These are phyloP conservation scores for Dioscorea zingiberensis DNA, from an alignment of 106 monocot genomes.

Conservation along the genomic window DNA sequence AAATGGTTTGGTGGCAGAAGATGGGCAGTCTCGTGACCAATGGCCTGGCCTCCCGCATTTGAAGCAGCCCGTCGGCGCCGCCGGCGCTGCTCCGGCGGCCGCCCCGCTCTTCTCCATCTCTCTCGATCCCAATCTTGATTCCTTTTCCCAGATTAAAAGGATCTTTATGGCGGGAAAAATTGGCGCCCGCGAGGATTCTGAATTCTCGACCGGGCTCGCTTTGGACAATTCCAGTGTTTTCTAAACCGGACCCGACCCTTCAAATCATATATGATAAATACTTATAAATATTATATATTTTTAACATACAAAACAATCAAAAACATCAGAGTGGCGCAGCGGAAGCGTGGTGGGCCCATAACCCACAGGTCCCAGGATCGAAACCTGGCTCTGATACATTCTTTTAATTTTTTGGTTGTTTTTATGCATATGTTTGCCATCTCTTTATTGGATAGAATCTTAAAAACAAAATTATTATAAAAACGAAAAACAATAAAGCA, in stretches of 20 bases:
- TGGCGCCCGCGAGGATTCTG: too few relatives aligned
- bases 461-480: background rate
- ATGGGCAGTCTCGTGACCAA: slow-evolving; percentile 96
- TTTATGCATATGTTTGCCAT: slow-evolving; percentile 90
- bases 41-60: slow-evolving; percentile 94
- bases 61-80: slow-evolving; percentile 75
- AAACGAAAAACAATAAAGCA: background rate
- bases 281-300: too few relatives aligned
- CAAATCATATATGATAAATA: too few relatives aligned
- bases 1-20: slow-evolving; percentile 49
- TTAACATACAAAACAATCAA: too few relatives aligned
- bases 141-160: too few relatives aligned
- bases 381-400: slow-evolving; percentile 99
- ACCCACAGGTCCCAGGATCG: slow-evolving; percentile 99
- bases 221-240: too few relatives aligned
- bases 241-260: too few relatives aligned
- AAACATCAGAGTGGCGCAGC: slow-evolving; percentile 97
- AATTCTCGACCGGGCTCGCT: too few relatives aligned
- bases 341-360: slow-evolving; percentile 99
- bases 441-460: too few relatives aligned
- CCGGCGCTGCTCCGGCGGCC: slow-evolving; percentile 15
- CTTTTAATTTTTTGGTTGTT: slow-evolving; percentile 8
- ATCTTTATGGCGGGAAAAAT: too few relatives aligned
- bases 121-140: slow-evolving; percentile 11
- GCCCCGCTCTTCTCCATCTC: slow-evolving; percentile 26